Conservation (phyloP, 495 filamentous ascomycete genomes). For the Penicillium samsonianum region DNA sequence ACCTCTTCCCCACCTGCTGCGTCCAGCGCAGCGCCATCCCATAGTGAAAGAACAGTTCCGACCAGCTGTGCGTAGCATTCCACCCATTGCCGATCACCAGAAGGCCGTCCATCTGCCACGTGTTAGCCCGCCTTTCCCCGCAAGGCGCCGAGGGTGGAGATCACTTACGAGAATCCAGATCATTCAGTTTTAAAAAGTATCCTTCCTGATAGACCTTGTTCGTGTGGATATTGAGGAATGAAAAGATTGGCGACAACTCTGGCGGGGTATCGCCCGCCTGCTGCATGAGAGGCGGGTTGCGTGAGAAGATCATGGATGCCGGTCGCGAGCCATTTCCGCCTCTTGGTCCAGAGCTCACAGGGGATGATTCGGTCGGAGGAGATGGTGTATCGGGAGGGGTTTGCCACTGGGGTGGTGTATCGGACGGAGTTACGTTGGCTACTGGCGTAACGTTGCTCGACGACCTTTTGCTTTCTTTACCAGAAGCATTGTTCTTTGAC, state of each 20-base stretch:
- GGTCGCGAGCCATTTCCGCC: conserved; percentile 53
- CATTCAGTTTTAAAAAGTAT: conserved; percentile 94
- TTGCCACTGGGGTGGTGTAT: conserved; percentile 35
- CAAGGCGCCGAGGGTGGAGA: neutral
- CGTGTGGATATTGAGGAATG: conserved; percentile 87
- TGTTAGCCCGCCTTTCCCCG: conserved; percentile 13
- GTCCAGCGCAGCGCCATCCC: conserved; percentile 94
- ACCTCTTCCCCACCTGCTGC: conserved; percentile 82
- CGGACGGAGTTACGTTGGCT: conserved; percentile 18
- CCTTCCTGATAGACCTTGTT: conserved; percentile 98
- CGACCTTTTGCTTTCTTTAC: conserved; percentile 36
- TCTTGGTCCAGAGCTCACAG: conserved; percentile 25
- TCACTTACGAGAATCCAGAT: conserved; percentile 80
- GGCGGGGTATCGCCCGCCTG: conserved; percentile 81
- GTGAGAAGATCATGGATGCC: conserved; percentile 70
- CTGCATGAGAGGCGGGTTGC: conserved; percentile 86
- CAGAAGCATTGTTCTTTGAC: conserved; percentile 32
- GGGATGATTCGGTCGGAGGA: conserved; percentile 34
- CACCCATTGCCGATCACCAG: conserved; percentile 83
- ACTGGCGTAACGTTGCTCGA: conserved; percentile 21
- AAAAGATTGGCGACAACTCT: conserved; percentile 92
- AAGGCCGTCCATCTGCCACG: conserved; percentile 75
- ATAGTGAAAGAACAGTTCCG: conserved; percentile 90
- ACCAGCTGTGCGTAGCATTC: conserved; percentile 98
- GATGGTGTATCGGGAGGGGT: conserved; percentile 43